These are phyloP conservation scores for Cercospora sp. DNA, from an alignment of 2,329 filamentous ascomycete species.

Conservation along the genomic window DNA sequence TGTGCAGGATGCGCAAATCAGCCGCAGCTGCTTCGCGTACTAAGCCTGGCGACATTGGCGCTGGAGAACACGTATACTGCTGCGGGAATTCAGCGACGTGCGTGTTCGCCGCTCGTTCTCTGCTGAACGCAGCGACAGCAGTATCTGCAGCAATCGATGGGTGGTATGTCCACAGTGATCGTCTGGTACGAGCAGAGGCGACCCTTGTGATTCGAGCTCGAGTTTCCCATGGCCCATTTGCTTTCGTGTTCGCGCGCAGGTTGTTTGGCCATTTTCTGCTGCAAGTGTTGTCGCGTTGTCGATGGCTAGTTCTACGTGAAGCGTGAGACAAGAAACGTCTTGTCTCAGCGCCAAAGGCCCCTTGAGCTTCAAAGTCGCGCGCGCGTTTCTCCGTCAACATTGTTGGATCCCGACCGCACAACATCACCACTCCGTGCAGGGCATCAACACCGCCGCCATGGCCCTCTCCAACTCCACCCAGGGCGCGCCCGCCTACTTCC, in stretches of 20 bases:
- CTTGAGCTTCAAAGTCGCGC: not conserved
- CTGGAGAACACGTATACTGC: not conserved
- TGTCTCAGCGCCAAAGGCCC: not conserved
- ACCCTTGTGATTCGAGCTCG: not conserved
- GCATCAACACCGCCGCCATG: constrained; percentile 14
- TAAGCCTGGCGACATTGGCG: not conserved
- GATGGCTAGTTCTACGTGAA: not conserved
- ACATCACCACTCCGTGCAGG: not conserved
- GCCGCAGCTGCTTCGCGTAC: not conserved
- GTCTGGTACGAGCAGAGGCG: not conserved
- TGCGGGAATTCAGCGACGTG: not conserved
- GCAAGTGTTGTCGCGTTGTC: not conserved
- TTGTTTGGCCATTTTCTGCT: not conserved
- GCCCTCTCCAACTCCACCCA: constrained; percentile 21
- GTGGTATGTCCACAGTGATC: not conserved
- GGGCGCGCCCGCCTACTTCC: constrained; percentile 59
- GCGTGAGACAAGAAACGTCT: not conserved
- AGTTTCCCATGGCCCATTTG: not conserved
- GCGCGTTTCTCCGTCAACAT: constrained; percentile 11
- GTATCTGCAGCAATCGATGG: not conserved
- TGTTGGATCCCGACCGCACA: not conserved
- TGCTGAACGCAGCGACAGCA: not conserved
- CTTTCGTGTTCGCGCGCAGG: not conserved
- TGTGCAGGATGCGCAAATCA: not conserved
- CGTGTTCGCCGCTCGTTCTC: not conserved